Evolutionary conservation across 257 asterid species (phyloP).

Genomic region (Euphrasia confusa): DNA sequence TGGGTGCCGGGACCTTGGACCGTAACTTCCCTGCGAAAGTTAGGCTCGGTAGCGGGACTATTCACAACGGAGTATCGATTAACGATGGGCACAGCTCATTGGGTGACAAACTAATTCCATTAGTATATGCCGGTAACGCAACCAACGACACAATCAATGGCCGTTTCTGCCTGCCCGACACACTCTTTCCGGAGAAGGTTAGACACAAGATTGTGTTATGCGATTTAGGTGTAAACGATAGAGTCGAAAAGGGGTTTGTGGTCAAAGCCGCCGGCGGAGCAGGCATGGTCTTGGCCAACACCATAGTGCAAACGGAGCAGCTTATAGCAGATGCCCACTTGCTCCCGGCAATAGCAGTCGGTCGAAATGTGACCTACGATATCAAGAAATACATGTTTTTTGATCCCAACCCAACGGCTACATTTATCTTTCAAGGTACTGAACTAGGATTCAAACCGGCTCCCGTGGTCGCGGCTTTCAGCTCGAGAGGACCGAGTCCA

Average conservation of each 20-base stretch:
- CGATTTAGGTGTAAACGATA: no score
- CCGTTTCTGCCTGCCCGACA: conserved; percentile 67
- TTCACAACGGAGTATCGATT: conserved; percentile 62
- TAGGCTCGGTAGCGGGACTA: conserved; percentile 86
- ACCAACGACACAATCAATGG: conserved; percentile 56
- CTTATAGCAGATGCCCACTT: conserved; percentile 79
- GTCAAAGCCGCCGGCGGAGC: conserved; percentile 49
- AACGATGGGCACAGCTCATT: conserved; percentile 25
- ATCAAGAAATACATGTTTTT: no score
- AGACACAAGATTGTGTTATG: no score
- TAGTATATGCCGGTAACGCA: conserved; percentile 79
- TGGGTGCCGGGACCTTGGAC: not conserved
- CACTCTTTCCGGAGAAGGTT: conserved; percentile 17
- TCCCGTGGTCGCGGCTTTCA: conserved; percentile 73
- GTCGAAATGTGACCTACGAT: no score
- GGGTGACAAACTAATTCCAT: conserved; percentile 48
- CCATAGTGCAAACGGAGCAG: conserved; percentile 65
- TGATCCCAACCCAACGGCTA: no score
- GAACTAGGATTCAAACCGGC: conserved; percentile 61
- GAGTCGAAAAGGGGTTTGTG: no score
- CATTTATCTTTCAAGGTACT: conserved; percentile 33
- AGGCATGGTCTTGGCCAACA: conserved; percentile 63
- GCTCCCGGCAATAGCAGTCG: conserved; percentile 44
- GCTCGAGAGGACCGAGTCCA: conserved; percentile 68
- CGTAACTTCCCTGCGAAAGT: conserved; percentile 38